Evolutionary conservation across 2,329 filamentous ascomycete genomes (phyloP), one percentile per base, ranked within the genome.

Genomic region (Fusarium denticulatum): DNA sequence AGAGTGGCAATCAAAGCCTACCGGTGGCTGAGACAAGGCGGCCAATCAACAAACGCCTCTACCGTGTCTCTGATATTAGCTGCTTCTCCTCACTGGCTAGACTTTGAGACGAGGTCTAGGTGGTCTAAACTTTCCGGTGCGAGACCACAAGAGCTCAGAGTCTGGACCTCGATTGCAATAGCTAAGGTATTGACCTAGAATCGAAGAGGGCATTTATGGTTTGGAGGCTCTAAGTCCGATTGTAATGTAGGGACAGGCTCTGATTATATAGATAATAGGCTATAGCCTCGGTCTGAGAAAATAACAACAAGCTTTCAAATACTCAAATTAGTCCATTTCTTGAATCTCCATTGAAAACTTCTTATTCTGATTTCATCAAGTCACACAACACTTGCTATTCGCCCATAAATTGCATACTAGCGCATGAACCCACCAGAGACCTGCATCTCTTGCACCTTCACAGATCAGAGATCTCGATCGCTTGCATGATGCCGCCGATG

Each of bases 181-280:
- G 24, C 43, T 46, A 18, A 46, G 43, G 24, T 15, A 46, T 46
- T 20, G 43, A 28, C 6, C 2, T 14, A 28, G 18, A 28, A 46
- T 15, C 24, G 13, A 10, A 46, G 24, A 28, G 12, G 26, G 0
- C 6, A 15, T 22, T 10, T 0, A 28, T 14, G 12, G 12, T 22
- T 46, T 8, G 18, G 8, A 46, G 8, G 6, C 43, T 43, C 6
- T 24, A 5, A 18, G 18, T 28, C 24, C 13, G 24, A 28, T 3
- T 22, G 12, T 7, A 28, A 4, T 28, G 13, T 28, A 46, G 24
- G 13, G 12, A 10, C 43, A 22, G 43, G 8, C 24, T 28, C 18
- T 22, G 0, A 15, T 15, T 20, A 18, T 5, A 28, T 22, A 46
- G 43, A 46, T 46, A 46, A 26, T 26, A 5, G 12, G 18, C 18